These are phyloP conservation scores for Boechera divaricarpa DNA, from an alignment of 345 rosid species.

Conservation along the genomic window DNA sequence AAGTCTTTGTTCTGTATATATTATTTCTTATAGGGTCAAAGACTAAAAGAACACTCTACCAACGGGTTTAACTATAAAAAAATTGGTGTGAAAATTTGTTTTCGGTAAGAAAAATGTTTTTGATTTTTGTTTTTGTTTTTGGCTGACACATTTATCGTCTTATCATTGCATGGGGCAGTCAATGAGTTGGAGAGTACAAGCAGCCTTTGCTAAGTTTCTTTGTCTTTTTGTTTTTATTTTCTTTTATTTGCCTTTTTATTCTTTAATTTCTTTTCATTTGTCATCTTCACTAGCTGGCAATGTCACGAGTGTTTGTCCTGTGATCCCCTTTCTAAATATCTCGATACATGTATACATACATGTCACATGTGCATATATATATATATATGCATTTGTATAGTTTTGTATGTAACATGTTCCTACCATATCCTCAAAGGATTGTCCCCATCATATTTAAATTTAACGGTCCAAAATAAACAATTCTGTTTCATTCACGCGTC, in stretches of 20 bases:
- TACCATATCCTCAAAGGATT: slow-evolving; percentile 33
- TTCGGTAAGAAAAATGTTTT: slow-evolving; percentile 9
- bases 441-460: slow-evolving; percentile 37
- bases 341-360: slow-evolving; percentile 32
- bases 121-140: slow-evolving; percentile 34
- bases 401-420: slow-evolving; percentile 38
- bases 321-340: slow-evolving; percentile 47
- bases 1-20: neutral
- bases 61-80: slow-evolving; percentile 29
- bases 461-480: slow-evolving; percentile 36
- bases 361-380: slow-evolving; percentile 36
- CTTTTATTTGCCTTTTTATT: slow-evolving; percentile 47
- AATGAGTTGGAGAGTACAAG: slow-evolving; percentile 52
- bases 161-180: slow-evolving; percentile 52
- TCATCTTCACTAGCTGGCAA: slow-evolving; percentile 52
- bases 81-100: slow-evolving; percentile 23
- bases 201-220: slow-evolving; percentile 47
- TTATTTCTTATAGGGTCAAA: neutral
- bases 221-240: slow-evolving; percentile 53
- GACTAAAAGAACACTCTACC: slow-evolving; percentile 8
- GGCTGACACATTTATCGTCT: slow-evolving; percentile 41
- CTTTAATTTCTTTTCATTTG: slow-evolving; percentile 48
- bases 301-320: slow-evolving; percentile 56
- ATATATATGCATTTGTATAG: slow-evolving; percentile 7
- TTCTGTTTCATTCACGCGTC: slow-evolving; percentile 37